Evolutionary conservation across 1,284 basidiomycete species (phyloP).

Genomic region (Fomitiporia mediterranea): DNA sequence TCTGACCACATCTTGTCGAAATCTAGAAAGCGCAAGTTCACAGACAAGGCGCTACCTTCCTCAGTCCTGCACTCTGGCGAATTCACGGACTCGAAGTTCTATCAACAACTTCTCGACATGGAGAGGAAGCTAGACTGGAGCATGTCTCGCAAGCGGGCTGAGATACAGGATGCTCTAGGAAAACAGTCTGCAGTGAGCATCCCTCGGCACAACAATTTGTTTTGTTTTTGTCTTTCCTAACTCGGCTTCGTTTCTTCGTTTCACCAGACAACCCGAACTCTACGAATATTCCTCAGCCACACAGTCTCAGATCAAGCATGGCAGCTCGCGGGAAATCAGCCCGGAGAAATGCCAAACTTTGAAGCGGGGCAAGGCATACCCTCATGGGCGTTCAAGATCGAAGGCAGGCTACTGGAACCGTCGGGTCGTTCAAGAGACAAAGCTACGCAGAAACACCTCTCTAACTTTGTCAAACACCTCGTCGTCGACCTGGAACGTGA

Average conservation of each 20-base stretch:
- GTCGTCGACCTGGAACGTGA: constrained; percentile 88
- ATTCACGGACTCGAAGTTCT: constrained; percentile 83
- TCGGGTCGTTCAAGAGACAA: constrained; percentile 59
- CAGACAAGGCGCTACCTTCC: constrained; percentile 50
- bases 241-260: not conserved
- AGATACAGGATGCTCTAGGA: constrained; percentile 80
- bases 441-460: constrained; percentile 71
- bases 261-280: constrained; percentile 71
- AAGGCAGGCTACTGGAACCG: constrained; percentile 76
- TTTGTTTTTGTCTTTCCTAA: not conserved
- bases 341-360: constrained; percentile 39
- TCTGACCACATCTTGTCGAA: not conserved
- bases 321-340: constrained; percentile 49
- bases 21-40: not conserved
- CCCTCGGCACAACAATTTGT: not conserved
- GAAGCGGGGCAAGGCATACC: constrained; percentile 76
- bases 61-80: constrained; percentile 60
- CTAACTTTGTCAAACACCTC: constrained; percentile 80
- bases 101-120: constrained; percentile 81
- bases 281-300: constrained; percentile 88
- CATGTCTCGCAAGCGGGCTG: constrained; percentile 83
- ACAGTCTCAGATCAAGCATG: constrained; percentile 83
- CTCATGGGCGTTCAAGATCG: constrained; percentile 86
- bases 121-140: constrained; percentile 96
- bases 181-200: constrained; percentile 48